phyloP scores from a whole-genome alignment of 352 stramenopile species.

The Phytophthora constricta region DNA sequence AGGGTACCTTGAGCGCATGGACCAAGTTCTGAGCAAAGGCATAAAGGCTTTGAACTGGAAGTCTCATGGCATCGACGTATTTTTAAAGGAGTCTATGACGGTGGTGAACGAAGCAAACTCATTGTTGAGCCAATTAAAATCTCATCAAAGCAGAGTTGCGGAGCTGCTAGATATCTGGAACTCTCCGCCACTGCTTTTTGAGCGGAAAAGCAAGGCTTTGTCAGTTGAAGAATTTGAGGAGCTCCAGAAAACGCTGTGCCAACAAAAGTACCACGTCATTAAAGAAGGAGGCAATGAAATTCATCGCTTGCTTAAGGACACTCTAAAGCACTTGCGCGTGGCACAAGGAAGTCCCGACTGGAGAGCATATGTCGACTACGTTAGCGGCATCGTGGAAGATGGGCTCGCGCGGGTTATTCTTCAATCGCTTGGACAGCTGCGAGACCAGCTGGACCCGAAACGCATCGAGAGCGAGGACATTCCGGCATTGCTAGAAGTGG shows the following conservation, averaged over 20 bases:
- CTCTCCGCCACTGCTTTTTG: conserved; percentile 80
- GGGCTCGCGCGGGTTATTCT: conserved; percentile 79
- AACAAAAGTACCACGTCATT: conserved; percentile 86
- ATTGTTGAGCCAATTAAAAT: conserved; percentile 89
- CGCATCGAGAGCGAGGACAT: conserved; percentile 86
- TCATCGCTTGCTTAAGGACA: conserved; percentile 90
- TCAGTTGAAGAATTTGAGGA: conserved; percentile 88
- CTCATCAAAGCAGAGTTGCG: conserved; percentile 80
- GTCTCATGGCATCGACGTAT: conserved; percentile 92
- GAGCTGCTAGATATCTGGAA: conserved; percentile 86
- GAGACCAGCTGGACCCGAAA: conserved; percentile 85
- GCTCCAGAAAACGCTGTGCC: conserved; percentile 72
- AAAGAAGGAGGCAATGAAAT: conserved; percentile 91
- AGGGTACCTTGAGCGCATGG: conserved; percentile 90
- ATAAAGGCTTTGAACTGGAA: conserved; percentile 94
- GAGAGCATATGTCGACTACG: conserved; percentile 93
- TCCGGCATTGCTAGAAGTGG: conserved; percentile 89
- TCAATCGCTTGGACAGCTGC: conserved; percentile 69
- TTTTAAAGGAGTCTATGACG: conserved; percentile 89
- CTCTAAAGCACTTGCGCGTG: conserved; percentile 89
- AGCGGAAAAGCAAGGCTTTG: conserved; percentile 84
- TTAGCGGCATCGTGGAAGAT: conserved; percentile 91
- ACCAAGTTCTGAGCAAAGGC: conserved; percentile 88
- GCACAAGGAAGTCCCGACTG: conserved; percentile 92
- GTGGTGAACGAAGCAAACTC: conserved; percentile 90